phyloP scores from a whole-genome alignment of 495 filamentous ascomycete species.

The Lepraria neglecta region DNA sequence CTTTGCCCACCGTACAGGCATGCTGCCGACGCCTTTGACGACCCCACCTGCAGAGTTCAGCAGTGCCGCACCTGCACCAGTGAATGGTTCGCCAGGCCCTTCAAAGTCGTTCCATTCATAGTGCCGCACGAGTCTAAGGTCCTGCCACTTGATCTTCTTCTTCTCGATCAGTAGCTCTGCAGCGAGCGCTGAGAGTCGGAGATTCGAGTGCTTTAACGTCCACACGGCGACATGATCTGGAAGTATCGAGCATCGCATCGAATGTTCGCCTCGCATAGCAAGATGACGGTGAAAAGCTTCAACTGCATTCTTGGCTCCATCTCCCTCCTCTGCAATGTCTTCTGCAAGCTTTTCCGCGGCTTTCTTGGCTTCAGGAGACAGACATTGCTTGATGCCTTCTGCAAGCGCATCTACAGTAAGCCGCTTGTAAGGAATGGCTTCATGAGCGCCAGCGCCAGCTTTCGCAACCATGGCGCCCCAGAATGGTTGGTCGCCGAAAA shows the following conservation, averaged over 20 bases:
- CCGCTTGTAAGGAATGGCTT: constrained; percentile 66
- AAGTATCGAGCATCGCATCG: constrained; percentile 64
- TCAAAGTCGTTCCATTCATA: constrained; percentile 76
- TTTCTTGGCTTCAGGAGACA: constrained; percentile 50
- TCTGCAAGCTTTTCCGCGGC: constrained; percentile 55
- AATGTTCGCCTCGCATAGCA: constrained; percentile 46
- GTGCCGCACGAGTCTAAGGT: constrained; percentile 60
- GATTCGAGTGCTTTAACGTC: constrained; percentile 46
- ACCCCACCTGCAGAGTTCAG: constrained; percentile 47
- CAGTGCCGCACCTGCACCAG: constrained; percentile 54
- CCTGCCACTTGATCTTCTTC: constrained; percentile 54
- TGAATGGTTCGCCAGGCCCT: constrained; percentile 67
- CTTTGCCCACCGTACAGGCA: constrained; percentile 52
- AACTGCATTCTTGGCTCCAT: constrained; percentile 68
- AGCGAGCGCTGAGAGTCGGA: constrained; percentile 59
- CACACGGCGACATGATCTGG: constrained; percentile 61
- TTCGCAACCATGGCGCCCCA: constrained; percentile 54
- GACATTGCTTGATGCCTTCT: constrained; percentile 61
- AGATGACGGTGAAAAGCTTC: constrained; percentile 62
- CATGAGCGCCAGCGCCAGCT: constrained; percentile 56
- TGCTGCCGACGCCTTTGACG: constrained; percentile 51
- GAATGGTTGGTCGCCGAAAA: constrained; percentile 60
- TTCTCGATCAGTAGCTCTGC: constrained; percentile 56
- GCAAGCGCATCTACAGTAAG: constrained; percentile 57
- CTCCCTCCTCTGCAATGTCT: constrained; percentile 59